Conservation (phyloP, 257 asterid genomes). For the Paulownia fortunei region DNA sequence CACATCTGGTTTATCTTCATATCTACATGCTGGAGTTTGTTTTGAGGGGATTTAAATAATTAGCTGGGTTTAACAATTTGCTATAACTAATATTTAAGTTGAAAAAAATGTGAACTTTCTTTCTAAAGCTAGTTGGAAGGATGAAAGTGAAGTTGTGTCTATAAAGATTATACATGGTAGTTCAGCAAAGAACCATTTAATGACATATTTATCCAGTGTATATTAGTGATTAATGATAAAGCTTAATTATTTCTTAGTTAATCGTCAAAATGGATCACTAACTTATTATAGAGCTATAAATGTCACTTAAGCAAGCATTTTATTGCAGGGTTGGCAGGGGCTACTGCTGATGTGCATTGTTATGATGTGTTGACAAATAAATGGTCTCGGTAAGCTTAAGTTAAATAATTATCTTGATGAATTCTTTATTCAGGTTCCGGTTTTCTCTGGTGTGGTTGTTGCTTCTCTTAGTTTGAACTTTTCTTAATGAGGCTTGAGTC, state of each 20-base stretch:
- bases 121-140: background rate
- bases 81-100: background rate
- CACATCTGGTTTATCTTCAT: constrained; percentile 16
- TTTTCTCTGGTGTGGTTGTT: constrained; percentile 17
- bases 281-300: background rate
- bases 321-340: constrained; percentile 94
- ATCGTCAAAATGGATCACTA: constrained; percentile 1
- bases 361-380: constrained; percentile 87
- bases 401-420: background rate
- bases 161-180: background rate
- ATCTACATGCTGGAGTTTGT: constrained; percentile 24
- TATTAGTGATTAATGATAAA: background rate
- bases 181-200: constrained; percentile 23
- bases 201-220: constrained; percentile 3
- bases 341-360: constrained; percentile 96
- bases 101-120: background rate
- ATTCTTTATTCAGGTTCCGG: background rate
- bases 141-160: background rate
- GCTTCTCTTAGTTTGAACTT: constrained; percentile 16
- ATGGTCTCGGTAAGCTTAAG: constrained; percentile 83
- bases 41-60: constrained; percentile 2
- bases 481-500: constrained; percentile 29
- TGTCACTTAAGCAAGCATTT: constrained; percentile 24
- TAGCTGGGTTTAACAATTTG: constrained; percentile 6
- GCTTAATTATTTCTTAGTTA: constrained; percentile 4